Base-by-base conservation (phyloP, 768 basidiomycete species). In the Hortiboletus flavorubellus region DNA sequence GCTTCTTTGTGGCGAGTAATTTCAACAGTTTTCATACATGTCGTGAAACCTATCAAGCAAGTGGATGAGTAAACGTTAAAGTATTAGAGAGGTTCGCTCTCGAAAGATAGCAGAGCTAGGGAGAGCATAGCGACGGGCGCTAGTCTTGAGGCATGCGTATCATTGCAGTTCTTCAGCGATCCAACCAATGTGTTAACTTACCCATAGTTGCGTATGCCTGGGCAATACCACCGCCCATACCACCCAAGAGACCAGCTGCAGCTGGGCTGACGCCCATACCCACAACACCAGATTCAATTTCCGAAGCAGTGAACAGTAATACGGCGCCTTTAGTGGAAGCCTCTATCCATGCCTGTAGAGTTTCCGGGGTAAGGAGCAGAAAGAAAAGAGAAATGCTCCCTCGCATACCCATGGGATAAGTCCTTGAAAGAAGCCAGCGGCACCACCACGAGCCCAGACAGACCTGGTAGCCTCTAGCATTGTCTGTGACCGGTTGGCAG, bases 191-290 rank as follows among this genome's bases (percentile, higher is more conserved):
- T 33, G 8, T 56, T 59, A 30, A 80, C 88, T 70, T 67, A 95
- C 97, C 97, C 95, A 99, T 98, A n/a, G 97, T 98, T 57, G 94
- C 95, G 69, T 99, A 99, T 30, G 97, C 96, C 75, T 99, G 97
- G 40, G 89, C 92, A 62, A 98, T 75, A 79, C 97, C 97, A 67
- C 97, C 97, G 12, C 90, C 89, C 91, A 98, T 98, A 59, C 97
- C 97, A 59, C 97, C 97, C 48, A 98, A 73, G 62, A 98, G 80
- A 63, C 97, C 97, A 54, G 90, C 89, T 42, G 79, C 77, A 26
- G 86, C 93, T 31, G 93, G 87, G 65, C 79, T 88, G 55, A 95
- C 73, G 10, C 93, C 93, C 66, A 88, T 75, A 9, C 68, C 61
- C 44, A 84, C 77, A 18, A 78, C 74, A 18, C 80, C 80, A 16